phyloP scores from a whole-genome alignment of 2,329 filamentous ascomycete species.

The Penicillium sp. region DNA sequence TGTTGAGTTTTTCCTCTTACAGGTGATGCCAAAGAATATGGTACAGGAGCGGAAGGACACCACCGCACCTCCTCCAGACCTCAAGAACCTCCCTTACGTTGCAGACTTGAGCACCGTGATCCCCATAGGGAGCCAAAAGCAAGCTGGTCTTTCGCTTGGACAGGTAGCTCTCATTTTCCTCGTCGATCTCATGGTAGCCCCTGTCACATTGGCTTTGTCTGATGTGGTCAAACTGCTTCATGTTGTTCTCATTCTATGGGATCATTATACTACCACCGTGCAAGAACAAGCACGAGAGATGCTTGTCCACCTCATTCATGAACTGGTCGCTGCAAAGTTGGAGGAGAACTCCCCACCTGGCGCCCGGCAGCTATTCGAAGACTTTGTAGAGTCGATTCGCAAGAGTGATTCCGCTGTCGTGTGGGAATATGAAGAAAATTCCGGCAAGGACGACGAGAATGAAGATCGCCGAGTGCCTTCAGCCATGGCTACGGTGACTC shows the following conservation, averaged over 20 bases:
- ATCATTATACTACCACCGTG: conserved; percentile 92
- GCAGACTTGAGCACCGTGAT: conserved; percentile 80
- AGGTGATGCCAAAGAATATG: conserved; percentile 96
- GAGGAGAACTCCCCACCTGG: conserved; percentile 71
- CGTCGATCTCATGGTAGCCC: conserved; percentile 94
- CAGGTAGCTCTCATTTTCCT: conserved; percentile 91
- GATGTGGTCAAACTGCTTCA: conserved; percentile 86
- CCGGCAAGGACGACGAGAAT: conserved; percentile 73
- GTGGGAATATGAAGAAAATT: conserved; percentile 94
- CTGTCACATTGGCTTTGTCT: conserved; percentile 76
- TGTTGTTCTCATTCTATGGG: conserved; percentile 92
- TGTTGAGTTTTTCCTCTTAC: conserved; percentile 87
- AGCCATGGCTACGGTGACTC: conserved; percentile 83
- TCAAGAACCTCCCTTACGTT: conserved; percentile 79
- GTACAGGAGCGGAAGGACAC: conserved; percentile 82
- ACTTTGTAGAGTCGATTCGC: conserved; percentile 84
- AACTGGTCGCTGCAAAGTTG: conserved; percentile 80
- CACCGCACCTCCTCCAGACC: conserved; percentile 68
- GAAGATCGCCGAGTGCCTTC: conserved; percentile 79
- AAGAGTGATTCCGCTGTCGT: conserved; percentile 82
- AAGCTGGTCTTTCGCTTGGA: conserved; percentile 86
- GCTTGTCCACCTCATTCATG: conserved; percentile 96
- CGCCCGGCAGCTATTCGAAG: conserved; percentile 77
- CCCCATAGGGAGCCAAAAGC: conserved; percentile 80
- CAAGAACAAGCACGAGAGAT: conserved; percentile 97